Evolutionary conservation across 2,329 filamentous ascomycete species (phyloP).

Genomic region (Lasiodiplodia theobromae): DNA sequence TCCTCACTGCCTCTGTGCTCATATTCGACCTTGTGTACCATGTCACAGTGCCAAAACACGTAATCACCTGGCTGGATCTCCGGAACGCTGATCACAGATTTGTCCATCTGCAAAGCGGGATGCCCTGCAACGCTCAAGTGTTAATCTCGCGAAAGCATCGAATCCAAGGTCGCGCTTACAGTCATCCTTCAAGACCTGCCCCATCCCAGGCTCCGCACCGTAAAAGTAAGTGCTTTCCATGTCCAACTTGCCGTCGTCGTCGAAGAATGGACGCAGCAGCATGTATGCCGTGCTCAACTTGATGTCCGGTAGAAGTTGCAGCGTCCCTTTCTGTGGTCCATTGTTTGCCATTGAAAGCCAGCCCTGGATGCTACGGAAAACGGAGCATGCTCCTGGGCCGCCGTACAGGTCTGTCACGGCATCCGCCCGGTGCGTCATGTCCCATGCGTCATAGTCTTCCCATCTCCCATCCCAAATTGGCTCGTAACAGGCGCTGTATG

Average conservation of each 20-base stretch:
- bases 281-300: constrained; percentile 36
- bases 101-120: constrained; percentile 31
- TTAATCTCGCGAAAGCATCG: too few species aligned
- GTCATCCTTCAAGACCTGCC: constrained; percentile 31
- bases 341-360: constrained; percentile 8
- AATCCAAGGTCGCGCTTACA: too few species aligned
- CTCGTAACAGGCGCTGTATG: background rate
- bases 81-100: constrained; percentile 34
- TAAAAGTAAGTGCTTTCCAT: constrained; percentile 1
- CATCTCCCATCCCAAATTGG: background rate
- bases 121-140: too few species aligned
- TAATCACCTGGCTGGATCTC: constrained; percentile 36
- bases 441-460: background rate
- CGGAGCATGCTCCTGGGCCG: background rate
- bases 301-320: constrained; percentile 23
- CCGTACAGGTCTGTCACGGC: constrained; percentile 3
- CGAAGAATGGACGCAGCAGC: constrained; percentile 36
- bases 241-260: constrained; percentile 32
- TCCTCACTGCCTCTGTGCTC: constrained; percentile 35
- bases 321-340: too few species aligned
- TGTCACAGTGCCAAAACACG: constrained; percentile 39
- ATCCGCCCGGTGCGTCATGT: constrained; percentile 7
- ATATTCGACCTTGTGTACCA: constrained; percentile 37
- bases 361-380: constrained; percentile 1
- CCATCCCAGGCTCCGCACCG: constrained; percentile 38